Evolutionary conservation across 2,329 filamentous ascomycete genomes (phyloP).

Genomic region (Cryphonectria carpinicola): DNA sequence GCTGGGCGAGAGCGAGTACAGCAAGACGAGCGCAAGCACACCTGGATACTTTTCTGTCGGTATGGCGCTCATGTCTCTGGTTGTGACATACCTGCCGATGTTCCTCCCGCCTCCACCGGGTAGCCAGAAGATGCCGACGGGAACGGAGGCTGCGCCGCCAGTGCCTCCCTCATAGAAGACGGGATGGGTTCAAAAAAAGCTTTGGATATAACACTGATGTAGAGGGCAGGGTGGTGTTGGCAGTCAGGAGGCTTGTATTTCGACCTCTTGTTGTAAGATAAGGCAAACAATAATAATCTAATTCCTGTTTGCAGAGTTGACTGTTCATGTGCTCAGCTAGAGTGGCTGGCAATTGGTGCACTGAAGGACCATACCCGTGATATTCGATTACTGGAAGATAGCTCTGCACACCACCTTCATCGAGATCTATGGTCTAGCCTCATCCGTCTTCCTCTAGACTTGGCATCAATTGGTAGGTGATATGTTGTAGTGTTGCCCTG

Average conservation of each 20-base stretch:
- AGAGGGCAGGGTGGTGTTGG: neutral
- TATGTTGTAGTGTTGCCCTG: neutral
- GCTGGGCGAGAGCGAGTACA: constrained; percentile 74
- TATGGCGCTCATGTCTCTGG: constrained; percentile 42
- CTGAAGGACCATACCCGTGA: neutral
- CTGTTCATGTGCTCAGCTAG: neutral
- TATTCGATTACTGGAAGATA: neutral
- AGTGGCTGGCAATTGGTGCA: neutral
- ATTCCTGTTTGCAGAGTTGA: neutral
- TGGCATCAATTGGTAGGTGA: neutral
- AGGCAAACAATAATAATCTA: neutral
- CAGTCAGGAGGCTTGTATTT: neutral
- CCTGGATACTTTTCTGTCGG: constrained; percentile 55
- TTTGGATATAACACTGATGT: neutral
- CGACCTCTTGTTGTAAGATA: neutral
- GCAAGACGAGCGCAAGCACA: constrained; percentile 66
- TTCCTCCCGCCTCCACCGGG: constrained; percentile 39
- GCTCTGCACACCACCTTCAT: neutral
- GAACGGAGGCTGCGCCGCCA: constrained; percentile 37
- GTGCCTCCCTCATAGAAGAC: constrained; percentile 31
- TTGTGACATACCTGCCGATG: constrained; percentile 43
- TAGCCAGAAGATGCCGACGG: constrained; percentile 32
- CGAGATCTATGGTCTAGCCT: neutral
- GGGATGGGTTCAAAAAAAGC: neutral
- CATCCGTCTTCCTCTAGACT: neutral